Evolutionary conservation across 2,329 filamentous ascomycete species (phyloP), one percentile per base, ranked within the genome.

Genomic region (Diaporthe ilicicola): DNA sequence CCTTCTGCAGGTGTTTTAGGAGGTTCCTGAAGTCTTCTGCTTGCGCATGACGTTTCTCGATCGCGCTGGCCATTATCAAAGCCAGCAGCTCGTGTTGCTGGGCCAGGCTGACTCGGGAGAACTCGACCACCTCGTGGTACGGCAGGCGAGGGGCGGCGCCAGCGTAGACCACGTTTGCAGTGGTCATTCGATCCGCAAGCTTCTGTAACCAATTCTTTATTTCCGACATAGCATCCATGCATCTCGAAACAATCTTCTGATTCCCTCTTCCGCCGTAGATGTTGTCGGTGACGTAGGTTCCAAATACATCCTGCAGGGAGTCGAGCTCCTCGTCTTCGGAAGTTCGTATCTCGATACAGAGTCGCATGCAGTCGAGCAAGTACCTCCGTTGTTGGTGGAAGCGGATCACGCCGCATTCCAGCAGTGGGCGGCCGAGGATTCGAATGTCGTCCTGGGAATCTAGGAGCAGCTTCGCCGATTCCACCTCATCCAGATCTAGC

Each of bases 51-150:
- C 91, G 89, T 74, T 90, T 92, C 76, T 95, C 94, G 73, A 97
- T 89, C 68, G 96, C 88, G 72, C 93, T 91, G 73, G 90, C 91
- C 65, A 97, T 83, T 67, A 97, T 92, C n/a, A 94, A 88, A 15
- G 92, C 91, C 19, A 99, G 84, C 19, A 93, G 90, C 79, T 99
- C 95, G 78, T 99, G 97, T 80, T 99, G 95, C 77, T 94, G 91
- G 27, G 92, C 90, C 65, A 99, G 86, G 77, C 94, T 97, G 74
- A 89, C 84, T 54, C 92, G 90, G 76, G 97, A 93, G 76, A 93
- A 93, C 75, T 95, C 91, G 73, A 97, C 88, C 4, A 92, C 92
- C 78, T 97, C 93, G 74, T 92, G 86, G 74, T 95, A 93, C 12
- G 87, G 86, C 54, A 83, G 79, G 67, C 77, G 79, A 51, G 81